Base-by-base conservation (phyloP, 768 basidiomycete genomes). In the Xerocomus spinulosus region DNA sequence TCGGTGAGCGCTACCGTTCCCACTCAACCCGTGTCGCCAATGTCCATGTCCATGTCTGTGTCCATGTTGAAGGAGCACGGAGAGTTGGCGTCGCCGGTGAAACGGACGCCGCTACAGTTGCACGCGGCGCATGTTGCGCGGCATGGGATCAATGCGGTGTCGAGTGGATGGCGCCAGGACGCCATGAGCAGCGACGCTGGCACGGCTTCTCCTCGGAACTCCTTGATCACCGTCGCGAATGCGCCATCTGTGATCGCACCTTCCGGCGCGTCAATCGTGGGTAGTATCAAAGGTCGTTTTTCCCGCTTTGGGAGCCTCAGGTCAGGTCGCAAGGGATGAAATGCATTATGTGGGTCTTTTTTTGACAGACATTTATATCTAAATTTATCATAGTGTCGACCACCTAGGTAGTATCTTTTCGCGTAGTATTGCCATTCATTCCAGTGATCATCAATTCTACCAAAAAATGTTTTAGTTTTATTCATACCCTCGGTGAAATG, bases 141-240 rank as follows among this genome's bases (percentile, higher is more conserved):
- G 23, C 87, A 92, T 59, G 90, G 90, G 9, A 85, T 92, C 66
- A 84, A 81, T 37, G 88, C 85, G 1, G 83, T 92, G 5, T 78
- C 88, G 23, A 87, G 85, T 1, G 85, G 85, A 7, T 87, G 86
- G 30, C 81, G 80, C 4, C 61, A 55, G 29, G 87, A 88, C 36
- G 69, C 53, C 23, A 49, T 68, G 30, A 64, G 68, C 4, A 73
- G 69, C 56, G 75, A 76, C 40, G 46, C 59, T 1, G 71, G 70
- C 5, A 60, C 56, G 2, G 79, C 74, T 1, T 90, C 88, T 2
- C 83, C 80, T 23, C 85, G 80, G 35, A 80, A 84, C 54, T 91
- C 88, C 9, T 76, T 86, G 63, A 81, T 88, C 46, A 87, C 87
- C 50, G 81, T 87, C 12, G 81, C 76, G 8, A 80, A 80, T 48